phyloP scores from a whole-genome alignment of 257 asterid species.

The Parsonsia alboflavescens region DNA sequence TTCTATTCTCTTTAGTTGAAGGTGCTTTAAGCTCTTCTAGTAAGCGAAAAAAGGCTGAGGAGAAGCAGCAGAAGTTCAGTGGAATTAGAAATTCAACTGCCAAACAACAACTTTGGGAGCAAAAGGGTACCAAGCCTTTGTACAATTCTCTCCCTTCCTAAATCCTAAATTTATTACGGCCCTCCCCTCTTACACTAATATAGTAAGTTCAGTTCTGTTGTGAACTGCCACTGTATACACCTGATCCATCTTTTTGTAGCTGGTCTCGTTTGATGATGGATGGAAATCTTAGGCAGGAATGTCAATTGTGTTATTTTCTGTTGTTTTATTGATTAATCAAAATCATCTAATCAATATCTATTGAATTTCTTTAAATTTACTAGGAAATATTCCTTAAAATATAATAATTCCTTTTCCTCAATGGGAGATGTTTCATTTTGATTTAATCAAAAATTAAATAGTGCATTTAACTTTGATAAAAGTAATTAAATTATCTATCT shows the following conservation, averaged over 20 bases:
- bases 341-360: too few species aligned
- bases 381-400: too few species aligned
- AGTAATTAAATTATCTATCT: too few species aligned
- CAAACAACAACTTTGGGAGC: slow-evolving; percentile 24
- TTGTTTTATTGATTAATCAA: background rate
- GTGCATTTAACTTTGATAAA: too few species aligned
- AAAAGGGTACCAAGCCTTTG: slow-evolving; percentile 33
- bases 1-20: slow-evolving; percentile 36
- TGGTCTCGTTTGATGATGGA: background rate
- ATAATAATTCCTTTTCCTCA: too few species aligned
- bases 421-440: too few species aligned
- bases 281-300: background rate
- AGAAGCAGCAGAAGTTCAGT: slow-evolving; percentile 28
- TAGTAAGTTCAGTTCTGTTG: background rate
- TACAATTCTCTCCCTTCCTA: background rate
- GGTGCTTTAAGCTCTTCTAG: slow-evolving; percentile 59
- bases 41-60: slow-evolving; percentile 39
- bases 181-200: background rate
- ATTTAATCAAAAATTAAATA: too few species aligned
- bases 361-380: too few species aligned
- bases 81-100: slow-evolving; percentile 25
- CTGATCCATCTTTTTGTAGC: background rate
- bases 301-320: background rate
- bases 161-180: background rate
- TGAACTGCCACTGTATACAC: background rate